These are phyloP conservation scores for Spirogloea muscicola DNA, from an alignment of 139 green algal genomes.

Conservation along the genomic window DNA sequence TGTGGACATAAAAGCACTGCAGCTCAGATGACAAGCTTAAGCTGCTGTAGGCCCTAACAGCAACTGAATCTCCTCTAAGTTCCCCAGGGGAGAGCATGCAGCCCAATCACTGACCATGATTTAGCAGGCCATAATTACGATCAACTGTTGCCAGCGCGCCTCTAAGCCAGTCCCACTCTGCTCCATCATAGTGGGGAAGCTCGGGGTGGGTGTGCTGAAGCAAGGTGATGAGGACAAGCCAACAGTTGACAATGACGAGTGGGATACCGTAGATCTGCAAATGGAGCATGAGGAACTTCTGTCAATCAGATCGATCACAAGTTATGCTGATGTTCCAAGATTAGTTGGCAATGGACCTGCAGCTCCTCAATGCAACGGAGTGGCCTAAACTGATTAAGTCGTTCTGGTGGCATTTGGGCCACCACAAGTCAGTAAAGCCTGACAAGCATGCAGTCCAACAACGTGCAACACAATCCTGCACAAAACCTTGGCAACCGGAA, in stretches of 20 bases:
- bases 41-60: too few species aligned
- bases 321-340: neutral
- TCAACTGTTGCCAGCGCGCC: slow-evolving; percentile 84
- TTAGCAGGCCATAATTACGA: slow-evolving; percentile 68
- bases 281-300: neutral
- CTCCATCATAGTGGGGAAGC: slow-evolving; percentile 72
- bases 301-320: neutral
- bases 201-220: slow-evolving; percentile 84
- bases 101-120: slow-evolving; percentile 27
- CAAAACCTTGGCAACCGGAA: neutral
- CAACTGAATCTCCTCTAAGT: too few species aligned
- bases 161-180: slow-evolving; percentile 87
- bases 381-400: too few species aligned
- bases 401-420: neutral
- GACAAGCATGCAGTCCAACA: neutral
- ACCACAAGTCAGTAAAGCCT: neutral
- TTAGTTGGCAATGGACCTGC: neutral
- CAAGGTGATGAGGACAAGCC: slow-evolving; percentile 77
- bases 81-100: too few species aligned
- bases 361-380: neutral
- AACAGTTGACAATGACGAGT: slow-evolving; percentile 84
- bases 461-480: neutral
- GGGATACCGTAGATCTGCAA: slow-evolving; percentile 67
- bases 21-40: too few species aligned
- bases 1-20: too few species aligned